Base-by-base conservation (phyloP, 2,329 filamentous ascomycete genomes). In the Neonectria sp. region DNA sequence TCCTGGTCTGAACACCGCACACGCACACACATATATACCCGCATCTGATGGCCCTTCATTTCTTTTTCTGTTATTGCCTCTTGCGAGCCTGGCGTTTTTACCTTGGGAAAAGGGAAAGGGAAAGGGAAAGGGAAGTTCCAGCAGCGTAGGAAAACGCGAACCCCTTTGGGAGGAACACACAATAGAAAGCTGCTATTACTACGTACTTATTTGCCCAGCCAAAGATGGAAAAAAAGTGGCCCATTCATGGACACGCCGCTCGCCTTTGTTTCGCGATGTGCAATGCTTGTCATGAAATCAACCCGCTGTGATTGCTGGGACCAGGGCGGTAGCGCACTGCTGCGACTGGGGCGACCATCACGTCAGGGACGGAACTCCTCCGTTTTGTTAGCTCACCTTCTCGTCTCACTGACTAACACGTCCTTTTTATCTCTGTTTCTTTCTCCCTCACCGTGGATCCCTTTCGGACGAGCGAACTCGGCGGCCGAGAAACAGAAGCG, bases 1-100 rank as follows among this genome's bases (percentile, higher is more conserved):
- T 48, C 24, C 52, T 17, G 46, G 61, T 45, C 60, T 69, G 61
- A 24, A 37, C 43, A 55, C 48, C 55, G 53, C 48, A 33, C 43
- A 45, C 35, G 37, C 33, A 55, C 51, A 49, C 35, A n/a, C 11
- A 58, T 40, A 58, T 72, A 73, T 73, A 73, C 71, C 71, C 69
- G 51, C 68, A 73, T 68, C 55, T 60, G 55, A 58, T 63, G 56
- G 43, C 40, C 27, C 56, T 43, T 56, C 46, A 12, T 17, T 45
- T 8, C 13, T 40, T 40, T 40, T 17, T 17, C 17, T 37, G 17
- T n/a, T 40, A 33, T 59, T 46, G 37, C 56, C 48, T 35, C 35
- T 63, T 59, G 56, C 63, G 59, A 67, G 67, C 62, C 52, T 65
- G 72, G 73, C 62, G 73, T 75, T 72, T 63, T 35, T 51, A 52